These are phyloP conservation scores for Penicillium goetzii DNA, from an alignment of 495 filamentous ascomycete genomes.

Conservation along the genomic window DNA sequence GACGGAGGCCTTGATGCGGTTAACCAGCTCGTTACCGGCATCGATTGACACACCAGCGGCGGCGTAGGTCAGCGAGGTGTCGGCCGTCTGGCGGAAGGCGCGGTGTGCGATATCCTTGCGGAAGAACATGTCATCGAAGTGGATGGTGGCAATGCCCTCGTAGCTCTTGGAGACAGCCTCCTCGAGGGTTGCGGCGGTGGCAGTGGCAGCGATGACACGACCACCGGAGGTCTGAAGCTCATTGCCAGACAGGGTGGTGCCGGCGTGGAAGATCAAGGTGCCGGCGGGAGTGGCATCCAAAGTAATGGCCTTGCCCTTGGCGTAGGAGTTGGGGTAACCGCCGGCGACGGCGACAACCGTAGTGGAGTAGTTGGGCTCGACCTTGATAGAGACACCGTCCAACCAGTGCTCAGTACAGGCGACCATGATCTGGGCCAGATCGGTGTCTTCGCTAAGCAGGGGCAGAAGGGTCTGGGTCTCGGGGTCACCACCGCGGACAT, in stretches of 20 bases:
- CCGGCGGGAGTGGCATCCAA: conserved; percentile 52
- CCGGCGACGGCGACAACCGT: conserved; percentile 94
- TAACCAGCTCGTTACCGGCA: conserved; percentile 86
- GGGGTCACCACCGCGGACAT: conserved; percentile 94
- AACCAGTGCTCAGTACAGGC: conserved; percentile 81
- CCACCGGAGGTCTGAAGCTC: conserved; percentile 79
- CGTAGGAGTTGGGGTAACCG: conserved; percentile 91
- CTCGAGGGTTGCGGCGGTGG: conserved; percentile 72
- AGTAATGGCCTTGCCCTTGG: conserved; percentile 77
- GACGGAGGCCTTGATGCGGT: conserved; percentile 84
- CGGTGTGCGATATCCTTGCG: conserved; percentile 90
- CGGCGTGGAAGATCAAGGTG: conserved; percentile 89
- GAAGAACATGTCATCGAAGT: conserved; percentile 90
- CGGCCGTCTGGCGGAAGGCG: conserved; percentile 45
- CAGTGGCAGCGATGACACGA: conserved; percentile 86
- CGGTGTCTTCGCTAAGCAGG: conserved; percentile 75
- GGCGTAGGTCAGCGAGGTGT: conserved; percentile 83
- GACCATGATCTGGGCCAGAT: conserved; percentile 88
- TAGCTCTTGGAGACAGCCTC: conserved; percentile 87
- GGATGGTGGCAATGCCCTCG: conserved; percentile 71
- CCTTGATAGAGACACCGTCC: conserved; percentile 66
- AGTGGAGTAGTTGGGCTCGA: conserved; percentile 71
- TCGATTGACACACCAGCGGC: conserved; percentile 90
- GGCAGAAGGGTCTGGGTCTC: conserved; percentile 93
- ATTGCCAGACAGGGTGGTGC: conserved; percentile 67